phyloP scores from a whole-genome alignment of 1,139 yeast genomes.

The Protomyces arabidopsidicola region DNA sequence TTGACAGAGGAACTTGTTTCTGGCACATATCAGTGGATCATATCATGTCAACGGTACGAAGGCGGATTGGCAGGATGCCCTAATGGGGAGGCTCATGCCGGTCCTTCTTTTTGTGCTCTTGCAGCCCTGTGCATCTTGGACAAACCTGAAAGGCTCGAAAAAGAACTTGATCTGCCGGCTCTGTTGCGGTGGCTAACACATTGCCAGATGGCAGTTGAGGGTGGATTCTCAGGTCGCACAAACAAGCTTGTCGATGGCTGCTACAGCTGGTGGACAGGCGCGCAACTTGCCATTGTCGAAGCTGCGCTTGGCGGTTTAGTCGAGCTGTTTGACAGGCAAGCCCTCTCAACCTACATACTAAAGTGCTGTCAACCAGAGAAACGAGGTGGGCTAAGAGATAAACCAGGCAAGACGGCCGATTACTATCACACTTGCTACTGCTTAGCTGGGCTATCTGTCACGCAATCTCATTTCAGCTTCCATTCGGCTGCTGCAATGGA shows the following conservation, averaged over 20 bases:
- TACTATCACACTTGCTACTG: constrained; percentile 88
- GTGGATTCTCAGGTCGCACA: constrained; percentile 84
- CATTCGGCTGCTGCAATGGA: constrained; percentile 8
- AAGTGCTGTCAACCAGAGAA: constrained; percentile 62
- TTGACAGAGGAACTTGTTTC: constrained; percentile 57
- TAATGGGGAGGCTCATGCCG: constrained; percentile 91
- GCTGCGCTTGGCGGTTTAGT: background rate
- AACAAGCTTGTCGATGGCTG: constrained; percentile 95
- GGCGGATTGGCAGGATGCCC: constrained; percentile 92
- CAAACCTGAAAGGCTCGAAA: constrained; percentile 39
- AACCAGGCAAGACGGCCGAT: constrained; percentile 77
- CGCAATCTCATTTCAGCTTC: constrained; percentile 51
- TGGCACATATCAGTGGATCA: constrained; percentile 58
- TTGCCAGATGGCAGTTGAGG: constrained; percentile 68
- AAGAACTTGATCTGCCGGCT: constrained; percentile 34
- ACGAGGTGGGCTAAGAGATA: constrained; percentile 79
- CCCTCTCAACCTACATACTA: constrained; percentile 61
- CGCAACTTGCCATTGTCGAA: constrained; percentile 44
- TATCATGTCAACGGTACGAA: constrained; percentile 78
- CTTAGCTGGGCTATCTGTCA: constrained; percentile 66
- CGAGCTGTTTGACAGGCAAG: constrained; percentile 44
- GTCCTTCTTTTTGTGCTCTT: constrained; percentile 85
- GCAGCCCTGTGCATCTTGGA: constrained; percentile 60
- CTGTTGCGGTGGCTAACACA: constrained; percentile 56
- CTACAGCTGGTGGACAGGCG: constrained; percentile 95